Percentiles rank a stretch among this genome's conserved stretches.
Evolutionary conservation across 257 asterid genomes (phyloP).

Genomic region (Paulownia fortunei): DNA sequence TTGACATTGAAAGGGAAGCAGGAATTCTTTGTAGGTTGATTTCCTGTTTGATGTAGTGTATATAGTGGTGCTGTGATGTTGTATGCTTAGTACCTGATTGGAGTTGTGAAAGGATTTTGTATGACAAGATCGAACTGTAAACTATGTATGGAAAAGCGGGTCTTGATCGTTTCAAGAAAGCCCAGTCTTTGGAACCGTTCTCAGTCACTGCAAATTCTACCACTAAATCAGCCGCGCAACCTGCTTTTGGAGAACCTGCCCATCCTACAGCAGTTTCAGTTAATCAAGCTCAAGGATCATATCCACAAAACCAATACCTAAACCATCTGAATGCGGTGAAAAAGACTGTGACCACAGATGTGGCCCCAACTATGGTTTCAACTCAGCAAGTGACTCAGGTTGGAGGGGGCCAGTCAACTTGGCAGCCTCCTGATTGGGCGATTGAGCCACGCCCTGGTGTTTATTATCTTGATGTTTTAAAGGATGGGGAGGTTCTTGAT

Average conservation of each 20-base stretch:
- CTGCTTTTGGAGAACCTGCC: constrained; percentile 34
- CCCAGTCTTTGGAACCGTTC: constrained; percentile 84
- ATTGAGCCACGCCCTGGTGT: constrained; percentile 95
- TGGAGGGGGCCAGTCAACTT: constrained; percentile 92
- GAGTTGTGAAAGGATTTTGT: constrained; percentile 20
- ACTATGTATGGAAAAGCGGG: constrained; percentile 90
- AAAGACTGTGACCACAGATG: constrained; percentile 47
- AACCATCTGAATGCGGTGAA: constrained; percentile 48
- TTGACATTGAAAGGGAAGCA: constrained; percentile 31
- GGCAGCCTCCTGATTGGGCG: constrained; percentile 99
- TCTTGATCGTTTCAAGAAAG: constrained; percentile 95
- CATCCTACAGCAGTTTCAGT: constrained; percentile 37
- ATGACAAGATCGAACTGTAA: constrained; percentile 28
- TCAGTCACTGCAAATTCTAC: constrained; percentile 61
- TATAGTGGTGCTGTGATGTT: constrained; percentile 22
- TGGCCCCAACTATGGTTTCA: constrained; percentile 37
- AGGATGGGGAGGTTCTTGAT: constrained; percentile 96
- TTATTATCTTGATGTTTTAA: constrained; percentile 81
- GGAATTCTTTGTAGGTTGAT: constrained; percentile 12
- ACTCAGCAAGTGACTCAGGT: constrained; percentile 70
- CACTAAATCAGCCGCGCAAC: constrained; percentile 39
- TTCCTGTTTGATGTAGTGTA: constrained; percentile 18
- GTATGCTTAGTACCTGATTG: constrained; percentile 18
- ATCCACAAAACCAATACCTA: constrained; percentile 45
- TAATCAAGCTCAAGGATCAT: constrained; percentile 48